Evolutionary conservation across 1,284 basidiomycete species (phyloP), one percentile per base, ranked within the genome.

Genomic region (Ustilago curta): DNA sequence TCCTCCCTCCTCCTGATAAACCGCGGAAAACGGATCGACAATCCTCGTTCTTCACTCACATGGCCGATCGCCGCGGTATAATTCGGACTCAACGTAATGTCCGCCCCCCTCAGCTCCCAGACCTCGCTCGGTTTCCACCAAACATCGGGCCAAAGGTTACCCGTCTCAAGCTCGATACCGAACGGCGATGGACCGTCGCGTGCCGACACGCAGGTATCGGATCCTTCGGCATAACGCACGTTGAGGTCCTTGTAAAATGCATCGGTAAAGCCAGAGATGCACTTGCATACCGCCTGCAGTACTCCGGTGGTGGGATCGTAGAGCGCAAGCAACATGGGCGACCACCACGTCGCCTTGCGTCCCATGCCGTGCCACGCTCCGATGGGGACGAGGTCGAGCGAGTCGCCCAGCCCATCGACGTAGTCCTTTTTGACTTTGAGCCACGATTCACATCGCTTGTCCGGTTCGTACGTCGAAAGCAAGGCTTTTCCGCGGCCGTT

Each of bases 271-370:
- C 94, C 95, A 89, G 85, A 84, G 60, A 86, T 84, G 70, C 82
- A 85, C 70, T 77, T 78, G 64, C 78, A 77, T 47, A 72, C 71
- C 21, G 80, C 80, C 56, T 94, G 90, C 64, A 91, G 88, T 48
- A 87, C 88, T 16, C 91, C 93, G 4, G 87, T 88, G 62, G 89
- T 88, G 18, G 90, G 87, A 81, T 96, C 91, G 88, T 93, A 92
- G 53, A 81, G 60, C 23, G 91, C 94, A 32, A 97, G 88, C 14
- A 97, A 87, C 77, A 97, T 90, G 0, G 95, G 95, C 70, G 91
- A 92, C 93, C 94, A 97, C 94, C 94, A 97, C 29, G 90, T 89
- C 9, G 91, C 91, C 86, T 97, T 97, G 37, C 94, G 87, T n/a
- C 95, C 95, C 85, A 91, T 92, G 45, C 95, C 95, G 86, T 95